Evolutionary conservation across 345 rosid species (phyloP).

Genomic region (Gossypium herbaceum): DNA sequence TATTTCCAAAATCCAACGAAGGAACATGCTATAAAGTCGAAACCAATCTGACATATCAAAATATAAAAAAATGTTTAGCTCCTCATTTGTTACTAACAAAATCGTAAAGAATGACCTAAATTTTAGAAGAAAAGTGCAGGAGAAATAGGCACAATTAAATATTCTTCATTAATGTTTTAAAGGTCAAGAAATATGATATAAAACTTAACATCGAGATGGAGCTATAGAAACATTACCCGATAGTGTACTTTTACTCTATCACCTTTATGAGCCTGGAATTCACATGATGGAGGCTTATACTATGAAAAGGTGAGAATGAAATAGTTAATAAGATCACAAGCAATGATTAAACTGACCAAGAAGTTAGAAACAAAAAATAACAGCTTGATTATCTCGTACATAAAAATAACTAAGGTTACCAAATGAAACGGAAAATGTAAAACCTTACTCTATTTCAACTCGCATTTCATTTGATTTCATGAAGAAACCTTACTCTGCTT

Average conservation of each 20-base stretch:
- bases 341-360: neutral
- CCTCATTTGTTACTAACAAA: neutral
- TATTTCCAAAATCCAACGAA: neutral
- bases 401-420: neutral
- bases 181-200: too few species aligned
- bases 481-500: neutral
- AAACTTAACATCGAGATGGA: slow-evolving; percentile 1
- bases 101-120: neutral
- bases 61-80: neutral
- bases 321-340: neutral
- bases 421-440: neutral
- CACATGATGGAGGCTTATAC: slow-evolving; percentile 69
- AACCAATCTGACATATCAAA: neutral
- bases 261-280: slow-evolving; percentile 86
- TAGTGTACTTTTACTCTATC: slow-evolving; percentile 81
- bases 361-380: neutral
- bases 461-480: neutral
- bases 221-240: slow-evolving; percentile 47
- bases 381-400: too few species aligned
- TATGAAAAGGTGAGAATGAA: slow-evolving; percentile 25
- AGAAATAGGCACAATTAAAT: neutral
- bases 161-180: too few species aligned
- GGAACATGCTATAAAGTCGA: neutral
- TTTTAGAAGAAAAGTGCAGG: neutral
- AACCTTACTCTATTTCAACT: neutral